Conservation (phyloP, 1,284 basidiomycete species). For the Spongiforma sp. region DNA sequence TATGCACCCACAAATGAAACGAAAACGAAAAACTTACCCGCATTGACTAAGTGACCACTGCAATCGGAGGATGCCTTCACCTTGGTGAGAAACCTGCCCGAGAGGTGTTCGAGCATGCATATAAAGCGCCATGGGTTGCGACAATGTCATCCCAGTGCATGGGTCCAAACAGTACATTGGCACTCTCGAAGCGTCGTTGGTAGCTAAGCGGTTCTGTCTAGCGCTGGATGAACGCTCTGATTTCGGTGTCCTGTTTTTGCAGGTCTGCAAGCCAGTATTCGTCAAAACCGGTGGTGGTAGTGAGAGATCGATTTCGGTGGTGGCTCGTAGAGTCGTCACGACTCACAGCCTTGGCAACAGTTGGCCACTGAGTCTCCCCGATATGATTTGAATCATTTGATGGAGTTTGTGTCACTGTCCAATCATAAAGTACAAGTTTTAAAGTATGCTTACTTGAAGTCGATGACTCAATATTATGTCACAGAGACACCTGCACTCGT, state of each 20-base stretch:
- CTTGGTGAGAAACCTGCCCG: background rate
- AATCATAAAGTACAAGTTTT: too few species aligned
- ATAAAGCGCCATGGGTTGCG: background rate
- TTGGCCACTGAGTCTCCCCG: too few species aligned
- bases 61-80: background rate
- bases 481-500: too few species aligned
- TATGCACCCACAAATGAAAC: too few species aligned
- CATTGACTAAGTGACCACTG: background rate
- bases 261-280: background rate
- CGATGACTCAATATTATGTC: too few species aligned
- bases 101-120: conserved; percentile 7
- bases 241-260: background rate
- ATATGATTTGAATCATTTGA: too few species aligned
- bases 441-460: too few species aligned
- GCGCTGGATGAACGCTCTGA: background rate
- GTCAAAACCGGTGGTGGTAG: background rate
- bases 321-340: too few species aligned
- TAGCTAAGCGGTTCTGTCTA: background rate
- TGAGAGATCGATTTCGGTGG: background rate
- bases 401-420: too few species aligned
- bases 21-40: conserved; percentile 7
- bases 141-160: conserved; percentile 9
- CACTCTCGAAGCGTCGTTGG: background rate
- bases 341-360: too few species aligned
- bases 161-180: background rate